Evolutionary conservation across 768 basidiomycete genomes (phyloP).

Genomic region (Sporobolomyces roseus): DNA sequence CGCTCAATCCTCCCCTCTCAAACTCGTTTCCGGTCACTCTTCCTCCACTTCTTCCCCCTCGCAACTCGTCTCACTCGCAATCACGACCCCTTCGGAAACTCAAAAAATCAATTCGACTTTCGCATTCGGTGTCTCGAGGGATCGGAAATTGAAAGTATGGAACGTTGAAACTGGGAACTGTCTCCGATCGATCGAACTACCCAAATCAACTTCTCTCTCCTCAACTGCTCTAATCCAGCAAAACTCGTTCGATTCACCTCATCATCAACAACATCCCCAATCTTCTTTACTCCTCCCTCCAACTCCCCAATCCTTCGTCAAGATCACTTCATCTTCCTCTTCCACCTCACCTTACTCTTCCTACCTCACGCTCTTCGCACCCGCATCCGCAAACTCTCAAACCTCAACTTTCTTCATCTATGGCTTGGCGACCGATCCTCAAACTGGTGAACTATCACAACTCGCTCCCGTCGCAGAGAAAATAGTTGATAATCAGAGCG

Average conservation of each 20-base stretch:
- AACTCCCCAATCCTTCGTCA: slow-evolving; percentile 10
- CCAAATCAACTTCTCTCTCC: slow-evolving; percentile 49
- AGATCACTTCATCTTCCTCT: slow-evolving; percentile 45
- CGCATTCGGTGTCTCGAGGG: slow-evolving; percentile 80
- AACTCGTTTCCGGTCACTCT: slow-evolving; percentile 55
- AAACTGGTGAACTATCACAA: slow-evolving; percentile 8
- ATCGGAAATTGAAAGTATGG: slow-evolving; percentile 80
- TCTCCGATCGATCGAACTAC: slow-evolving; percentile 56
- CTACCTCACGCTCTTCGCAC: background rate
- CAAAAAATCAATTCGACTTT: slow-evolving; percentile 46
- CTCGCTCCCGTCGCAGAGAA: slow-evolving; percentile 24
- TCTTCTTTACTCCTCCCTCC: background rate
- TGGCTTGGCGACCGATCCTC: slow-evolving; percentile 19
- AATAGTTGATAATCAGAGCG: slow-evolving; percentile 45
- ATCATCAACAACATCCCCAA: background rate
- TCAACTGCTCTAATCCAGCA: background rate
- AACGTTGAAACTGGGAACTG: slow-evolving; percentile 50
- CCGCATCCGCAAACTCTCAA: slow-evolving; percentile 46
- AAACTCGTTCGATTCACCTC: background rate
- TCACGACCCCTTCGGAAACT: slow-evolving; percentile 49
- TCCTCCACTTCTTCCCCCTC: slow-evolving; percentile 50
- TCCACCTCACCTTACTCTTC: slow-evolving; percentile 48
- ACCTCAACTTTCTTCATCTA: slow-evolving; percentile 54
- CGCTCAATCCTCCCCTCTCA: slow-evolving; percentile 52
- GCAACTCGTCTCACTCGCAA: slow-evolving; percentile 60